A percentile compares a stretch with the other conserved stretches of the same genome.
These are phyloP conservation scores for Trichoderma asperellum DNA, from an alignment of 2,329 filamentous ascomycete genomes.

Conservation along the genomic window DNA sequence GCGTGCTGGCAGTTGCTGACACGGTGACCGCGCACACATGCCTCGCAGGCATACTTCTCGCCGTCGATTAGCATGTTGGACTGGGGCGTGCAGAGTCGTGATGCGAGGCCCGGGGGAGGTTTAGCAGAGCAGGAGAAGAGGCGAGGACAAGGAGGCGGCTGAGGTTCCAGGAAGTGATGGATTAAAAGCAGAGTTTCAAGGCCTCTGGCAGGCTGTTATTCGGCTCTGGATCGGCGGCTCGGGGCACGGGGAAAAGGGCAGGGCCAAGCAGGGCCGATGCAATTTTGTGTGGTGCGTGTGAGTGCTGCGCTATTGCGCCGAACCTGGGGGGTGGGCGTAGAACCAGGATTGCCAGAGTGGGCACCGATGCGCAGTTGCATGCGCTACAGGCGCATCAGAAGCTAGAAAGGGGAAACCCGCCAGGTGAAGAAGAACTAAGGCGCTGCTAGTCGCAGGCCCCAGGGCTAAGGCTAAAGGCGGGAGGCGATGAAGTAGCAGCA, in stretches of 20 bases:
- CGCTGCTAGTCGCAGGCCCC: background rate
- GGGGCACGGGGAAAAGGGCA: conserved; percentile 26
- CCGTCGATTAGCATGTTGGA: conserved; percentile 79
- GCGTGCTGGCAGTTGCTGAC: conserved; percentile 98
- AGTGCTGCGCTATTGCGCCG: conserved; percentile 20
- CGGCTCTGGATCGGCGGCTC: conserved; percentile 29
- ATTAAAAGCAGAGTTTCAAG: conserved; percentile 24
- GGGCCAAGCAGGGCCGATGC: conserved; percentile 25
- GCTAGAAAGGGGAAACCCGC: conserved; percentile 22
- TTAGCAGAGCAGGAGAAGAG: background rate
- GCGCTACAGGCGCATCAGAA: conserved; percentile 27
- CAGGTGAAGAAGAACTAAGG: background rate
- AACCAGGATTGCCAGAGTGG: background rate
- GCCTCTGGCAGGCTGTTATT: conserved; percentile 21
- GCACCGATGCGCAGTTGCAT: conserved; percentile 25
- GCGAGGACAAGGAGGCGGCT: background rate
- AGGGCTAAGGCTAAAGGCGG: conserved; percentile 13
- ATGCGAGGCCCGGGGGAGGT: background rate
- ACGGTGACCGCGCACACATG: conserved; percentile 96
- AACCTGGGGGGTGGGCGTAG: conserved; percentile 26
- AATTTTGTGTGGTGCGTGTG: conserved; percentile 19
- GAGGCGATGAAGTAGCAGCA: conserved; percentile 3
- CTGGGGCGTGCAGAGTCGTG: conserved; percentile 1
- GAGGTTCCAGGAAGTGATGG: conserved; percentile 25
- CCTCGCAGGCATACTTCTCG: conserved; percentile 97